Evolutionary conservation across 176 grass and related monocot genomes (phyloP).

Genomic region (Tillandsia leiboldiana): DNA sequence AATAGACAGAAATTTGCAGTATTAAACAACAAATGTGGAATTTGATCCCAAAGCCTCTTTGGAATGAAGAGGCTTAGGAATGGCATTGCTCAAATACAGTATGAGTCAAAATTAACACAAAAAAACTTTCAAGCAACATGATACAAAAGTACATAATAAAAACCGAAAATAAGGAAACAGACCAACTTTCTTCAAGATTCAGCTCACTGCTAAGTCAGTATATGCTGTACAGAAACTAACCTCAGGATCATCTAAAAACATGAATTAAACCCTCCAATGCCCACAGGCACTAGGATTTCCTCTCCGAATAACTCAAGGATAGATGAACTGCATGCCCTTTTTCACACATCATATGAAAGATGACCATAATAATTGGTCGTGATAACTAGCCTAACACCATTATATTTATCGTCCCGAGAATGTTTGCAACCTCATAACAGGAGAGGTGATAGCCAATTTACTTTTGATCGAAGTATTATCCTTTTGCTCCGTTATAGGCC

Average conservation of each 20-base stretch:
- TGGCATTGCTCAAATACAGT: no score
- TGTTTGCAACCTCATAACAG: background rate
- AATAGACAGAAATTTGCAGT: no score
- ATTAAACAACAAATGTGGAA: no score
- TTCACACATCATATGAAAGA: background rate
- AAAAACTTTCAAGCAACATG: background rate
- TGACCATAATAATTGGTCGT: background rate
- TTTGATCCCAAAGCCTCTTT: no score
- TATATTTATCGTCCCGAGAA: background rate
- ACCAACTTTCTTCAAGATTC: background rate
- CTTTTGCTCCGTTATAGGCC: slow-evolving; percentile 46
- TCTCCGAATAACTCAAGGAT: background rate
- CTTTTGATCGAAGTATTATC: background rate
- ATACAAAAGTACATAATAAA: background rate
- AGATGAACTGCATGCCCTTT: background rate
- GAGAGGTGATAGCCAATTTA: background rate
- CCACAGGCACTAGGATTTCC: background rate
- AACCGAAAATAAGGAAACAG: background rate
- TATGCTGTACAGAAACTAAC: slow-evolving; percentile 2
- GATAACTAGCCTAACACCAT: background rate
- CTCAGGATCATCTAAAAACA: background rate
- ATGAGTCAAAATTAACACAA: background rate
- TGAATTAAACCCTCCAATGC: background rate
- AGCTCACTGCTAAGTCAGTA: background rate
- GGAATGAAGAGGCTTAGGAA: no score